Percentiles rank a stretch among this genome's conserved stretches.
Evolutionary conservation across 1,139 yeast species (phyloP).

Genomic region (Yamadazyma diospyri): DNA sequence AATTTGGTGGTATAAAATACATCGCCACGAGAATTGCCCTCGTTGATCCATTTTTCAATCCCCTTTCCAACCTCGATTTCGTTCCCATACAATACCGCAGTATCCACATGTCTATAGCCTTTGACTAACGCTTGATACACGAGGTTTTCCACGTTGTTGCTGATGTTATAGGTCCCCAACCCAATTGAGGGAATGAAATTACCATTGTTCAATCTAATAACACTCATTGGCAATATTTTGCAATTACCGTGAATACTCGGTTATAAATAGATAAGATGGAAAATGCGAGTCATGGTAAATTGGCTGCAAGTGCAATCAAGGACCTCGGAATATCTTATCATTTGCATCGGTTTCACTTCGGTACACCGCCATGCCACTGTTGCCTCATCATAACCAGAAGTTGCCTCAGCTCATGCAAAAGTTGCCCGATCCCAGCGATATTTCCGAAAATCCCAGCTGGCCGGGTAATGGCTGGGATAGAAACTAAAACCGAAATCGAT

Average conservation of each 20-base stretch:
- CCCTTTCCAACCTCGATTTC: slow-evolving; percentile 58
- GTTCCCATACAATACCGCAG: slow-evolving; percentile 56
- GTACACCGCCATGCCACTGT: too few relatives aligned
- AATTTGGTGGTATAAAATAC: slow-evolving; percentile 59
- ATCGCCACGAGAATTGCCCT: slow-evolving; percentile 52
- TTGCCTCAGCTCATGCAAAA: too few relatives aligned
- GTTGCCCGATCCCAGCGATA: too few relatives aligned
- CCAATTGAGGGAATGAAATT: slow-evolving; percentile 34
- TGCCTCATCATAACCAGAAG: too few relatives aligned
- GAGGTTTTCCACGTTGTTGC: slow-evolving; percentile 23
- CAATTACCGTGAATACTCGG: too few relatives aligned
- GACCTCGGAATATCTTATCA: too few relatives aligned
- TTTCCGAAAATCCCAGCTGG: too few relatives aligned
- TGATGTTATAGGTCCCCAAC: slow-evolving; percentile 32
- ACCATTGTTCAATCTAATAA: slow-evolving; percentile 17
- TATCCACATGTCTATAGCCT: slow-evolving; percentile 59
- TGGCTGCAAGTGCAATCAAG: too few relatives aligned
- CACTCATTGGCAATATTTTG: too few relatives aligned
- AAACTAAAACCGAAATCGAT: too few relatives aligned
- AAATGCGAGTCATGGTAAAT: slow-evolving; percentile 1
- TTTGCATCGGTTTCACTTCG: too few relatives aligned
- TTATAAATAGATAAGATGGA: not conserved
- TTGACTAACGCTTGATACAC: slow-evolving; percentile 45
- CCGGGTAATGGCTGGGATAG: too few relatives aligned
- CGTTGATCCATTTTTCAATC: slow-evolving; percentile 47